Evolutionary conservation across 2,329 filamentous ascomycete species (phyloP).

Genomic region (Colletotrichum liriopes): DNA sequence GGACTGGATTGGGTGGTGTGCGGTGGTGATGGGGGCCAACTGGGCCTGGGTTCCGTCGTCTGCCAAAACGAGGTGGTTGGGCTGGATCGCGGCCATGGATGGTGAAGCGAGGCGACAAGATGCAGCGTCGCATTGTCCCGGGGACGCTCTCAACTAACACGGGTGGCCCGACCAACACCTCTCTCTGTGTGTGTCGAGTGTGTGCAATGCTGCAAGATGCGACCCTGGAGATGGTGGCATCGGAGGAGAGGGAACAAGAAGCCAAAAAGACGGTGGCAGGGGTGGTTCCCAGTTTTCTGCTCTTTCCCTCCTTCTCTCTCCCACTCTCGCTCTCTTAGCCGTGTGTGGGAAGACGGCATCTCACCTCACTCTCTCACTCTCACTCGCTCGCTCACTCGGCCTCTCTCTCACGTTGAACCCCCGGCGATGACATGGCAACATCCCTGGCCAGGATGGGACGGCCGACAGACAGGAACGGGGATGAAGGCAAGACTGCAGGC

Average conservation of each 20-base stretch:
- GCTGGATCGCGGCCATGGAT: constrained; percentile 36
- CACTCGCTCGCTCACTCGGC: background rate
- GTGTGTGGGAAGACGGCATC: too few species aligned
- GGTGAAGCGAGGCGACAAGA: constrained; percentile 25
- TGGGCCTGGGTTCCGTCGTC: background rate
- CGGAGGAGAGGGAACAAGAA: background rate
- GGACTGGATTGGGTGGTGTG: constrained; percentile 4
- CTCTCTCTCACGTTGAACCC: background rate
- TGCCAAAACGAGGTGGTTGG: constrained; percentile 32
- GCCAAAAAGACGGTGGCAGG: background rate
- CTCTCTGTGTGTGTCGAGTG: background rate
- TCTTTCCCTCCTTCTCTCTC: background rate
- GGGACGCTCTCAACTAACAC: background rate
- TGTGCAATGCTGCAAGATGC: constrained; percentile 18
- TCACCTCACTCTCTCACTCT: background rate
- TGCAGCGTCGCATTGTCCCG: constrained; percentile 24
- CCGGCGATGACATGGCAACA: background rate
- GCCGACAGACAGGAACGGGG: too few species aligned
- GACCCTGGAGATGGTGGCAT: background rate
- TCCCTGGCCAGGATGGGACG: background rate
- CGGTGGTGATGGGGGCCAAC: background rate
- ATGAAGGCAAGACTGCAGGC: too few species aligned
- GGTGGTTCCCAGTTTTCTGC: constrained; percentile 45
- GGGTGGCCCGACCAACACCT: too few species aligned
- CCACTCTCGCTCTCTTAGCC: background rate